Evolutionary conservation across 805 yeast species (phyloP), one percentile per base, ranked within the genome.

Genomic region (Saturnispora mendoncae): DNA sequence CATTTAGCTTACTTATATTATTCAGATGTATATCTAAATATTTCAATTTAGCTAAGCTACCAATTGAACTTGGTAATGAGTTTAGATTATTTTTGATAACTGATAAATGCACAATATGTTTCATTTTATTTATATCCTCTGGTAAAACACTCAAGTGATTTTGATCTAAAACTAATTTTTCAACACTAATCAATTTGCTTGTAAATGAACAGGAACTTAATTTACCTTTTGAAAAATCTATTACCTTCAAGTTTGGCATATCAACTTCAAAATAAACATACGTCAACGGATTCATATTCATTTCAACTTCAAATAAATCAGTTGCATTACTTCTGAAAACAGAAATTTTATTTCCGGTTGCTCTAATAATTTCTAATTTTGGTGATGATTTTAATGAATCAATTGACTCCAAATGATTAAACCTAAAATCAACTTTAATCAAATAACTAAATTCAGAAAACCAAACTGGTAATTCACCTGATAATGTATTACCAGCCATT

Each of bases 271-370:
- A 72, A 23, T 66, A 66, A 47, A 84, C 69, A 43, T 74, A 70
- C 0, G 95, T 86, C 42, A 87, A 74, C 4, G 96, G 97, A 57
- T 87, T 88, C 55, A 82, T 74, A 55, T 83, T 87, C 36, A 87
- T 66, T 53, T 80, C 83, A 31, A 88, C 66, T 13, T 80, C 71
- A 53, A 82, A 73, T 51, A 88, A 64, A 39, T 72, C 72, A 25
- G 74, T 72, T 52, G 84, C 72, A 36, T 71, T 64, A 54, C 76
- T 80, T 42, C 75, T 73, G 55, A 84, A 81, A 13, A 74, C 72
- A 0, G 94, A 76, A 12, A 87, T 79, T 46, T 73, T 73, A 56
- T 86, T 86, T 56, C 84, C 84, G 2, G 90, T 72, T 7, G 85
- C 75, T 51, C 78, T 76, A 19, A 83, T 62, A n/a, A 78, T 79